Base-by-base conservation (phyloP, 139 green algal genomes). In the Desmodesmus armatus region DNA sequence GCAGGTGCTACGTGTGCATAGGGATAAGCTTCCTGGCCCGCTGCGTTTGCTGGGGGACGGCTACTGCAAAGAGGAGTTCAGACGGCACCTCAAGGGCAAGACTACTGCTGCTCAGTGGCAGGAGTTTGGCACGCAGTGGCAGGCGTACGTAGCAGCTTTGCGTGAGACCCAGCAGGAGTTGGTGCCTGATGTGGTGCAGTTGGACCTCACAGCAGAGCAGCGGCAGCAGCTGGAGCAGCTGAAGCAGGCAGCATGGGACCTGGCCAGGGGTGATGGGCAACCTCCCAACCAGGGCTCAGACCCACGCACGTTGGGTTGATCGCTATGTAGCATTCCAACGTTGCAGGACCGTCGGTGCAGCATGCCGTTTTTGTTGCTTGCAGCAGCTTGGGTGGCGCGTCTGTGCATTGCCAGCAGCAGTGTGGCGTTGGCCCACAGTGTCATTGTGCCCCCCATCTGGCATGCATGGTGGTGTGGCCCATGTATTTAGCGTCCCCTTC, bases 91-190 rank as follows among this genome's bases (percentile, higher is more conserved):
- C 33, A 84, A 87, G 3, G 79, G 47, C 9, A 91, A 94, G 44
- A 94, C 90, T 0, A 94, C 89, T 0, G 17, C 87, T 1, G 51
- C 76, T 23, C 94, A 97, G 83, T 97, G 94, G 95, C 23, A 62
- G 21, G 80, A 91, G 74, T 98, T 98, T 80, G 71, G 72, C 6
- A 1, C 35, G 6, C 88, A 96, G 86, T 98, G 95, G 95, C 39
- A 58, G 11, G 29, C n/a, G 2, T 98, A 98, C 60, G 29, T 87
- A 9, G 66, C 82, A 23, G 91, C 90, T 87, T 79, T 97, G 9
- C 33, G 55, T 44, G 53, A 74, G 31, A 21, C 41, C 37, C 44
- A n/a, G 25, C n/a, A 25, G 23, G 44, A 75, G 25, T 85, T 92
- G 67, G 81, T 92, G 33, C 55, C 83, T 1, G 53, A 73, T 5